These are phyloP conservation scores for Trametes meyenii DNA, from an alignment of 768 basidiomycete genomes.

Conservation along the genomic window DNA sequence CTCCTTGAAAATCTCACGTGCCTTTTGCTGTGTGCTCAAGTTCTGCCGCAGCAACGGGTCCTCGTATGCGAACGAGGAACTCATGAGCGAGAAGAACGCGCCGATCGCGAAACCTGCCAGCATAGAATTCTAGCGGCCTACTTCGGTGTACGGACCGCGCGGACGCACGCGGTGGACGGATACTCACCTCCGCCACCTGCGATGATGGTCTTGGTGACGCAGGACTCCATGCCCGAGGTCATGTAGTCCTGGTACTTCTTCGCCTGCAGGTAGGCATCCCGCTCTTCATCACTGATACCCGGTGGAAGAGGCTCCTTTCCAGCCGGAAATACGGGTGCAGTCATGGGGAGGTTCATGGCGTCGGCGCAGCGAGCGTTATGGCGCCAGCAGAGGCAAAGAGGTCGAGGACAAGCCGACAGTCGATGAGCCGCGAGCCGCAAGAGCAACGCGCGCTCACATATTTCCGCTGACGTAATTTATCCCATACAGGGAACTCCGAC, in stretches of 20 bases:
- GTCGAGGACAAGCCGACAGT: not conserved
- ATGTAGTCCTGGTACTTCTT: conserved; percentile 81
- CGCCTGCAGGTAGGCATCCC: conserved; percentile 61
- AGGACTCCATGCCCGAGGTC: conserved; percentile 78
- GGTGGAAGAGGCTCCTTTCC: conserved; percentile 89
- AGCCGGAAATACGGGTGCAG: conserved; percentile 78
- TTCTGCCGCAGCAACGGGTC: conserved; percentile 80
- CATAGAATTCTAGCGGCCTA: conserved; percentile 24
- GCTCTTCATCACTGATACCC: conserved; percentile 81
- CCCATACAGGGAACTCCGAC: too few relatives aligned
- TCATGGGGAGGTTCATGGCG: conserved; percentile 38
- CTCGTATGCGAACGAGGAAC: conserved; percentile 91
- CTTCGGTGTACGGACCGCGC: not conserved
- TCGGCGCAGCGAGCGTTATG: not conserved
- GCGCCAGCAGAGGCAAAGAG: not conserved
- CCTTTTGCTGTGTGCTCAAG: conserved; percentile 73
- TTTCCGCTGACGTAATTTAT: conserved; percentile 1
- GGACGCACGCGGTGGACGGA: not conserved
- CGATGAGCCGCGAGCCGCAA: too few relatives aligned
- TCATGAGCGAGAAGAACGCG: conserved; percentile 96
- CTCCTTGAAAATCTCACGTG: conserved; percentile 83
- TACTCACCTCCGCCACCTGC: conserved; percentile 83
- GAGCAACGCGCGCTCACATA: not conserved
- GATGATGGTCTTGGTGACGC: conserved; percentile 78
- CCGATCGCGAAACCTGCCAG: conserved; percentile 84